Base-by-base conservation (phyloP, 345 rosid species). In the Brassica rapa region DNA sequence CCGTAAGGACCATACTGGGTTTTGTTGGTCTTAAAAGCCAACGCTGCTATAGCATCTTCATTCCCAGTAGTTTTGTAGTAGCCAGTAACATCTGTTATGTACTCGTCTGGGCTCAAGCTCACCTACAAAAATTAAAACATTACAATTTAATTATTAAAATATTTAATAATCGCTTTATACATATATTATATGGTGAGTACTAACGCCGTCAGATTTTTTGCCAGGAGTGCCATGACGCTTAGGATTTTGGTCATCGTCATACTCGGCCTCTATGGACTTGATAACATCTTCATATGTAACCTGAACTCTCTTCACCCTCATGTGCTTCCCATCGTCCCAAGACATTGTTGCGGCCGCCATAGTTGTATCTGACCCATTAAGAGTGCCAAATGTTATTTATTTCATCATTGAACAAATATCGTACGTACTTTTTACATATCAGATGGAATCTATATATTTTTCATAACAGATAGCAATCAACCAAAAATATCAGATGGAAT, bases 321-420 rank as follows among this genome's bases (percentile, higher is more conserved):
- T 78, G 62, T 78, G 82, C 73, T 6, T 78, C 63, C 82, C 82
- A 11, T 77, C 81, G 51, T 71, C 81, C 81, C 81, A 71, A 71
- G 82, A 78, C 77, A 72, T 72, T 16, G 77, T 78, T 72, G 77
- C 69, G 5, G 77, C 73, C 73, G 82, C 82, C 81, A 78, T 78
- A 67, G 12, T 56, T 51, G 1, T 56, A 65, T 66, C 72, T 78
- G 41, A 12, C 33, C 24, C 61, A 43, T 70, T 1, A 24, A 35
- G 10, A 35, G 10, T 8, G 41, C 19, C 46, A 14, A 43, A 14
- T 65, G 23, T 66, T 25, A 72, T 10, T 1, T 21, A 19, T 46
- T 49, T 19, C 3, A 62, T 23, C 21, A 56, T 56, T 4, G 4
- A 8, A 56, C 7, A 51, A 16, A 56, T 51, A 51, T 5, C 9